phyloP scores from a whole-genome alignment of 768 basidiomycete species.

The Sarcodon sp. region DNA sequence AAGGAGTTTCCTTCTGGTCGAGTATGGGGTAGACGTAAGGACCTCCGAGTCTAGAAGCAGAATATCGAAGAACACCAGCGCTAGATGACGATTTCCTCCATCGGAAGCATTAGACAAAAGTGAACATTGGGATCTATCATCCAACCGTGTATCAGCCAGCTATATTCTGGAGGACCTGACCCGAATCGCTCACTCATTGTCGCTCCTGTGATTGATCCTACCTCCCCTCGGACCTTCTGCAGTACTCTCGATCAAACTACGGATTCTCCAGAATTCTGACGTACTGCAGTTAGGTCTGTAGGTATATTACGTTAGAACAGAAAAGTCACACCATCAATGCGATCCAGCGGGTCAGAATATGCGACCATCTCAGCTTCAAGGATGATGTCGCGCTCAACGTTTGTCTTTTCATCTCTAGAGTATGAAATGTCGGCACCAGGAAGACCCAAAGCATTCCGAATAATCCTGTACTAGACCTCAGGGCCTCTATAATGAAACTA shows the following conservation, averaged over 20 bases:
- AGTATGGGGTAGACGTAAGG: conserved; percentile 44
- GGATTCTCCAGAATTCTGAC: conserved; percentile 69
- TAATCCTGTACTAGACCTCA: conserved; percentile 25
- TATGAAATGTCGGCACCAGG: conserved; percentile 2
- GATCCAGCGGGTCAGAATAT: conserved; percentile 39
- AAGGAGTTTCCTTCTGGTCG: conserved; percentile 43
- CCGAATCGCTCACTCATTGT: too few species aligned
- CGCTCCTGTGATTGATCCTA: too few species aligned
- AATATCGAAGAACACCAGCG: conserved; percentile 81
- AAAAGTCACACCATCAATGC: conserved; percentile 54
- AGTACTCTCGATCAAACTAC: conserved; percentile 41
- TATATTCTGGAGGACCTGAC: too few species aligned
- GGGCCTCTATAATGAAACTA: not conserved
- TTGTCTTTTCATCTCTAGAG: not conserved
- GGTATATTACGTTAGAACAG: not conserved
- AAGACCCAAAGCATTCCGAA: conserved; percentile 47
- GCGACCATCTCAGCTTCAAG: conserved; percentile 90
- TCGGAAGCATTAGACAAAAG: conserved; percentile 26
- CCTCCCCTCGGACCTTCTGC: conserved; percentile 35
- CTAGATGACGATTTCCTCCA: conserved; percentile 40
- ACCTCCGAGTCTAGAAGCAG: conserved; percentile 53
- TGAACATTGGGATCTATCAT: conserved; percentile 22
- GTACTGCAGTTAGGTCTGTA: not conserved
- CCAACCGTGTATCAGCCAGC: too few species aligned
- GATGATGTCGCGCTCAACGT: conserved; percentile 19